These are phyloP conservation scores for Blastomyces parvus DNA, from an alignment of 2,329 filamentous ascomycete species.

Conservation along the genomic window DNA sequence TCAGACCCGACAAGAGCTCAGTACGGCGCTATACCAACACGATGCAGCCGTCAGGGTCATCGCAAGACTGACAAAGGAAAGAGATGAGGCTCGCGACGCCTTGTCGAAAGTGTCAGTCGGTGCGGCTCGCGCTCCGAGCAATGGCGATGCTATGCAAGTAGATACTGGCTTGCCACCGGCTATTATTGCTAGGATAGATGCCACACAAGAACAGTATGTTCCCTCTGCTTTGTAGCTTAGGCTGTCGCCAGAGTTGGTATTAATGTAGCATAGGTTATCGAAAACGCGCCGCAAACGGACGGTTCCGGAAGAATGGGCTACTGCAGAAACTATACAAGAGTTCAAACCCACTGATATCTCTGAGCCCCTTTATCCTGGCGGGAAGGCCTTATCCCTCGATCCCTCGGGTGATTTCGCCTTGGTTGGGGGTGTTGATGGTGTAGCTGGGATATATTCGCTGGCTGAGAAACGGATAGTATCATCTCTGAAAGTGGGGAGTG, in stretches of 20 bases:
- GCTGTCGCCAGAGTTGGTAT: slow-evolving; percentile 2
- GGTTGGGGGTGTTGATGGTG: slow-evolving; percentile 64
- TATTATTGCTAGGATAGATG: slow-evolving; percentile 63
- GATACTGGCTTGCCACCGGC: slow-evolving; percentile 70
- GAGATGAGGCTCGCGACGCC: slow-evolving; percentile 85
- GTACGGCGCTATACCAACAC: slow-evolving; percentile 89
- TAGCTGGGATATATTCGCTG: slow-evolving; percentile 69
- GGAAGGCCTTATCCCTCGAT: slow-evolving; percentile 50
- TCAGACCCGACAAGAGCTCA: slow-evolving; percentile 86
- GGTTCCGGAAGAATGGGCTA: slow-evolving; percentile 76
- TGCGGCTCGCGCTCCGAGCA: slow-evolving; percentile 39
- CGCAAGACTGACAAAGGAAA: slow-evolving; percentile 76
- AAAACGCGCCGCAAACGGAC: slow-evolving; percentile 83
- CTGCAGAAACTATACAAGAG: slow-evolving; percentile 56
- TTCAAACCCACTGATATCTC: slow-evolving; percentile 48
- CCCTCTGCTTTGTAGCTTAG: neutral
- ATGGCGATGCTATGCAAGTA: slow-evolving; percentile 85
- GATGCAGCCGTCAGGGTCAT: slow-evolving; percentile 96
- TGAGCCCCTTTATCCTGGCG: slow-evolving; percentile 51
- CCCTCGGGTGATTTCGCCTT: slow-evolving; percentile 56
- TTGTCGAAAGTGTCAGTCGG: slow-evolving; percentile 75
- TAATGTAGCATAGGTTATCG: slow-evolving; percentile 54
- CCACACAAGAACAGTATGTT: slow-evolving; percentile 66
- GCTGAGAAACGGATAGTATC: slow-evolving; percentile 65
- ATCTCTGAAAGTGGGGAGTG: slow-evolving; percentile 52